phyloP scores from a whole-genome alignment of 2,329 filamentous ascomycete species.

The Aspergillus viridinutans region DNA sequence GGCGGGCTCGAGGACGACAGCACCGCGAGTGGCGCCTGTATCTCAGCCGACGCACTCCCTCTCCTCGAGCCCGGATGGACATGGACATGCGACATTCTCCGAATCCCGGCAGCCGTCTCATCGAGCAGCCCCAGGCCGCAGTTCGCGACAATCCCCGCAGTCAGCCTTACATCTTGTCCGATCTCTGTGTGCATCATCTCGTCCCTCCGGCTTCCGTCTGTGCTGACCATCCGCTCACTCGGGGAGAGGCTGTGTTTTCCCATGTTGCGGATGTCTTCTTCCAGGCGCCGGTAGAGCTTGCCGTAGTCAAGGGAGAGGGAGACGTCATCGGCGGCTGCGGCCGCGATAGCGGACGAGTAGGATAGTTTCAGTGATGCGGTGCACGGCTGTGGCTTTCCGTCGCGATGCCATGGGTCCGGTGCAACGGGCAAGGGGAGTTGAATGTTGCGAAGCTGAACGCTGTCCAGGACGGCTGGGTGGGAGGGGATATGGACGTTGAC shows the following conservation, averaged over 20 bases:
- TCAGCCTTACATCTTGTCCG: slow-evolving; percentile 34
- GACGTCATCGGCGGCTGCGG: slow-evolving; percentile 43
- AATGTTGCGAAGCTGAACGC: slow-evolving; percentile 41
- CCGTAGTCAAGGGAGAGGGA: slow-evolving; percentile 46
- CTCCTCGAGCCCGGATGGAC: slow-evolving; percentile 23
- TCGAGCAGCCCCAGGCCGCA: slow-evolving; percentile 33
- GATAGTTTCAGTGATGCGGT: slow-evolving; percentile 41
- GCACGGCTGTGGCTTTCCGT: slow-evolving; percentile 43
- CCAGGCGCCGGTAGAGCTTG: slow-evolving; percentile 42
- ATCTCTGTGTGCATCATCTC: slow-evolving; percentile 26
- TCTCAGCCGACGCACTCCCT: slow-evolving; percentile 18
- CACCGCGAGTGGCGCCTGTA: slow-evolving; percentile 3
- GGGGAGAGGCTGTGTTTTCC: slow-evolving; percentile 19
- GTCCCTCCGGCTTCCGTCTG: slow-evolving; percentile 25
- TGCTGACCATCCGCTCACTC: slow-evolving; percentile 22
- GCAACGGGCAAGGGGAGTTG: slow-evolving; percentile 41
- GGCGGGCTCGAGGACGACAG: slow-evolving; percentile 10
- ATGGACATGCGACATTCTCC: slow-evolving; percentile 31
- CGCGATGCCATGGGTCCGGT: slow-evolving; percentile 45
- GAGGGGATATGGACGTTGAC: slow-evolving; percentile 29
- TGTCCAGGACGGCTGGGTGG: slow-evolving; percentile 33
- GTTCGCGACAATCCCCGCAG: slow-evolving; percentile 32
- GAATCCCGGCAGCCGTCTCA: slow-evolving; percentile 34
- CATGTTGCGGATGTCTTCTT: slow-evolving; percentile 29
- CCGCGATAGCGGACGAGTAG: slow-evolving; percentile 38